Percentiles rank a stretch among this genome's conserved stretches.
Evolutionary conservation across 108 stramenopile genomes (phyloP).

Genomic region (Skeletonema menzelii): DNA sequence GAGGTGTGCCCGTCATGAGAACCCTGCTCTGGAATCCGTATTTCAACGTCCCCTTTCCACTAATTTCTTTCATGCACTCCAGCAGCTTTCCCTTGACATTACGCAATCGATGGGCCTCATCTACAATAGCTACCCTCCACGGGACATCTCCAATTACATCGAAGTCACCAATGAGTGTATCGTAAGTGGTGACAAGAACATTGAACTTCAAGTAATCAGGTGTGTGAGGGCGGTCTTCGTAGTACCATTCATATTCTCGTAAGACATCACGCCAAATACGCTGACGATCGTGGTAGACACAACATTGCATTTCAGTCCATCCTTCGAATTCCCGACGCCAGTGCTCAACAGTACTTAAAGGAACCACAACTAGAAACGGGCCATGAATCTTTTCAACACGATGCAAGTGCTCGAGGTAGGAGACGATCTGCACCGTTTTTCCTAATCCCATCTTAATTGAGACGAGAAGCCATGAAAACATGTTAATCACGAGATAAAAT

Average conservation of each 20-base stretch:
- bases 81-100: conserved; percentile 93
- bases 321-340: conserved; percentile 97
- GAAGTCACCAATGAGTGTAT: conserved; percentile 91
- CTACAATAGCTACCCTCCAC: conserved; percentile 92
- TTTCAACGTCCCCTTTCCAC: conserved; percentile 75
- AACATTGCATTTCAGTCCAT: conserved; percentile 96
- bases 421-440: conserved; percentile 94
- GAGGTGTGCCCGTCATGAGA: conserved; percentile 96
- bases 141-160: conserved; percentile 88
- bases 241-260: conserved; percentile 98
- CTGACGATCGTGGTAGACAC: conserved; percentile 96
- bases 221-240: conserved; percentile 93
- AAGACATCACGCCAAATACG: conserved; percentile 96
- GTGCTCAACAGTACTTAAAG: conserved; percentile 96
- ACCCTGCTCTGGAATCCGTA: conserved; percentile 95
- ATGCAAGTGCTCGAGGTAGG: conserved; percentile 92
- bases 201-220: conserved; percentile 95
- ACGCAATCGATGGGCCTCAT: conserved; percentile 96
- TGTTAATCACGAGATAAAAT: too few relatives aligned
- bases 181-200: conserved; percentile 93
- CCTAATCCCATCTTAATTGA: conserved; percentile 74
- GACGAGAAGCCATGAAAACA: not conserved
- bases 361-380: conserved; percentile 96
- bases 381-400: conserved; percentile 90
- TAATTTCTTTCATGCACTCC: conserved; percentile 94